Evolutionary conservation across 495 filamentous ascomycete species (phyloP), one percentile per base, ranked within the genome.

Genomic region (Neurospora tetraspora): DNA sequence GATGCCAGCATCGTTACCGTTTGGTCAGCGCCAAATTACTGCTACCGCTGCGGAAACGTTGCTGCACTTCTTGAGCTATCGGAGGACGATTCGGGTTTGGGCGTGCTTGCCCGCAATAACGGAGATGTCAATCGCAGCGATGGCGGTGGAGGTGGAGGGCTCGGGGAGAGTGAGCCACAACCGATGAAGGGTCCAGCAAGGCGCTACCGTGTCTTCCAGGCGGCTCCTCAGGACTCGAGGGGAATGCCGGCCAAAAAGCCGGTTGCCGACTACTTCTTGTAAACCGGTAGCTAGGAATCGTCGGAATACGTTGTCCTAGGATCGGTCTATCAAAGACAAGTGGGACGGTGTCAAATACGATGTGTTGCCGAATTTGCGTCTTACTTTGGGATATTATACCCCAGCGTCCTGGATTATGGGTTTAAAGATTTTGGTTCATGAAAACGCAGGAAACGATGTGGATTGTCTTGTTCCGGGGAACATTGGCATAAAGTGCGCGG

Each of bases 231-330:
- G 85, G 96, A 98, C 81, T 92, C 91, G 47, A 89, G 96, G 81
- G 96, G 96, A 14, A 98, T 99, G 96, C 96, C 96, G 78, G 96
- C 96, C 59, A 99, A 99, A 87, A 98, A 98, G 83, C 96, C 96
- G 65, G 92, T 96, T 74, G 94, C 94, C 75, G 95, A 98, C 83
- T 99, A 99, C 86, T 99, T 99, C 79, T 84, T 99, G 86, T 88
- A 80, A 78, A 68, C 20, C 16, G 53, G 1, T 12, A 9, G 4
- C 27, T 34, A 9, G 27, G 27, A 9, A 34, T 34, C 1, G 14
- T 18, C 3, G 11, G 47, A 59, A 59, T 59, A 27, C 11, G 23
- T 27, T 27, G 11, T 65, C 14, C 23, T 16, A 9, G 6, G 5
- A 4, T 65, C 53, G 14, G 27, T 65, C 27, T 36, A 23, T 6